Evolutionary conservation across 2,329 filamentous ascomycete species (phyloP), one percentile per base, ranked within the genome.

Genomic region (Exserohilum rostratum): DNA sequence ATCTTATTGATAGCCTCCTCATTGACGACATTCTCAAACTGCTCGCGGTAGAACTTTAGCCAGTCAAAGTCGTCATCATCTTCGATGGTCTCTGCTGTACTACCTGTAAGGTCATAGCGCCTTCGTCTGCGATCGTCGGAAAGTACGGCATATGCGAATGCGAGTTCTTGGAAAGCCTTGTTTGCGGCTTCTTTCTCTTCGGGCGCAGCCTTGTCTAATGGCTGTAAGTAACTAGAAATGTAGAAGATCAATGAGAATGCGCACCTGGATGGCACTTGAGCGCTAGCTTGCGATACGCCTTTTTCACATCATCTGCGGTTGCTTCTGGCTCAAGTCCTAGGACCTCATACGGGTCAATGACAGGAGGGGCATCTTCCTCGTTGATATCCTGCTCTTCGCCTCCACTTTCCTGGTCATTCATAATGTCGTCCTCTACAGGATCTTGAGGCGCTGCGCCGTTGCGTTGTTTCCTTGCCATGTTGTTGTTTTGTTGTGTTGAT

Each of bases 141-240:
- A 31, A 99, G 89, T 45, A 99, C 85, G 30, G 92, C 93, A 71
- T 98, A 96, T 47, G 95, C 93, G 69, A 97, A 93, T 20, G 93
- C 93, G 65, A 99, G 87, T 65, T 89, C 83, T 76, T 99, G 95
- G 75, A 99, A 99, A 49, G 85, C 88, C 57, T 83, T 81, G 66
- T 96, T 88, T 2, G 95, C 93, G 37, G 83, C 79, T 22, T 87
- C 83, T 69, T 91, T 91, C 47, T 88, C 79, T 18, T 86, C 82
- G 1, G 84, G 80, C 13, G 85, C 64, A 3, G 87, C 90, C 79
- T 96, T 96, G 83, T 96, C 92, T 89, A 54, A 22, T 51, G 4
- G 5, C 6, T 38, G 9, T 57, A 68, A 67, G 65, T 18, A 25
- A 25, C 34, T 13, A 7, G 11, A 46, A 22, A 27, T 9, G 49